Conservation (phyloP, 768 basidiomycete species). For the Gyrodon lividus region DNA sequence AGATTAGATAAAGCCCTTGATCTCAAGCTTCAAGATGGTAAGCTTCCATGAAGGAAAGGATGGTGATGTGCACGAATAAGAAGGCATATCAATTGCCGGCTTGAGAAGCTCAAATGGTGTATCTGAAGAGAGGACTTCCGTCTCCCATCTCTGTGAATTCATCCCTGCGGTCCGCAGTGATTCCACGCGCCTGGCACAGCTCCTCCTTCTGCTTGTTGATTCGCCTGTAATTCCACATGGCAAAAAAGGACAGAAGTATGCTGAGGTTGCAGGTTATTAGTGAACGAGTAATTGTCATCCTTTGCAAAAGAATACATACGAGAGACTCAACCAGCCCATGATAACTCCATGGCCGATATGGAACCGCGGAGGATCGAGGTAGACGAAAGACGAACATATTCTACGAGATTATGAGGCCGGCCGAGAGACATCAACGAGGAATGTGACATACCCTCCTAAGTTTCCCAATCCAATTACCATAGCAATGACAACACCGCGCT, state of each 20-base stretch:
- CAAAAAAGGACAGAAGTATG: slow-evolving; percentile 40
- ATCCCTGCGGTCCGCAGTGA: slow-evolving; percentile 38
- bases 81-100: too few species aligned
- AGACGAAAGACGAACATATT: slow-evolving; percentile 44
- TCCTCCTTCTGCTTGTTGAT: slow-evolving; percentile 50
- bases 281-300: slow-evolving; percentile 18
- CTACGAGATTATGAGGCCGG: slow-evolving; percentile 20
- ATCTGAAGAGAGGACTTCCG: slow-evolving; percentile 56
- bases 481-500: slow-evolving; percentile 50
- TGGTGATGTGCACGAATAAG: not conserved
- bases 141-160: slow-evolving; percentile 52
- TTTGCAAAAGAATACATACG: slow-evolving; percentile 15
- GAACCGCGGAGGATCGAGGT: slow-evolving; percentile 37
- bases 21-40: too few species aligned
- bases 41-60: too few species aligned
- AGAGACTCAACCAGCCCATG: slow-evolving; percentile 36
- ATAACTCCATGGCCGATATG: slow-evolving; percentile 37
- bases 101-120: slow-evolving; percentile 14
- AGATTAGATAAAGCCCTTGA: too few species aligned
- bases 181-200: slow-evolving; percentile 42
- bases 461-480: slow-evolving; percentile 57
- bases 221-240: slow-evolving; percentile 49
- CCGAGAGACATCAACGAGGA: slow-evolving; percentile 1
- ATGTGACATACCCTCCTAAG: slow-evolving; percentile 45
- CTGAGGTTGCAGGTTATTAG: slow-evolving; percentile 31